phyloP scores from a whole-genome alignment of 106 monocot species.

The Dendrobium nobile region DNA sequence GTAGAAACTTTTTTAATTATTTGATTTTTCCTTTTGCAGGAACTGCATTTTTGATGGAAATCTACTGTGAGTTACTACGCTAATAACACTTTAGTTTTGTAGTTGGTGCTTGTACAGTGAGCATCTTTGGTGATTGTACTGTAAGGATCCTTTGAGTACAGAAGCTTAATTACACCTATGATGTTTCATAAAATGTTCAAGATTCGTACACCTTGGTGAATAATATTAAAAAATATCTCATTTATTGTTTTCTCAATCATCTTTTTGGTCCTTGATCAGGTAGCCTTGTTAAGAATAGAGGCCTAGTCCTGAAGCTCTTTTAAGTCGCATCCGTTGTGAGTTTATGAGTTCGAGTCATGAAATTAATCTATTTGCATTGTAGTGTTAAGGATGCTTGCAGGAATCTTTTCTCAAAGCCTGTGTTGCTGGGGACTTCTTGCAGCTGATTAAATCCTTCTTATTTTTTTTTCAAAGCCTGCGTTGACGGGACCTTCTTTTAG shows the following conservation, averaged over 20 bases:
- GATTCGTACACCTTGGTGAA: neutral
- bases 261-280: neutral
- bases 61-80: conserved; percentile 52
- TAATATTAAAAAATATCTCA: neutral
- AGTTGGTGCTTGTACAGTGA: neutral
- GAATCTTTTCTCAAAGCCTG: neutral
- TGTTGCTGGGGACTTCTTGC: neutral
- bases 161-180: neutral
- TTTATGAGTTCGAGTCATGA: neutral
- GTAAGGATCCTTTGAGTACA: neutral
- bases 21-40: conserved; percentile 29
- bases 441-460: neutral
- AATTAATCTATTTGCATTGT: neutral
- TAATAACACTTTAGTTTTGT: neutral
- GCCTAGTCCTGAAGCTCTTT: neutral
- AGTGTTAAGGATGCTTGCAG: neutral
- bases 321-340: neutral
- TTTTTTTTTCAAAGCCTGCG: neutral
- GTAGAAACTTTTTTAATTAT: conserved; percentile 10
- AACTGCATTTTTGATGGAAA: conserved; percentile 77
- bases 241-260: neutral
- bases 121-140: neutral
- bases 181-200: neutral
- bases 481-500: neutral
- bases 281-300: neutral